These are phyloP conservation scores for Cyberlindnera mycetangii DNA, from an alignment of 805 yeast genomes.

Conservation along the genomic window DNA sequence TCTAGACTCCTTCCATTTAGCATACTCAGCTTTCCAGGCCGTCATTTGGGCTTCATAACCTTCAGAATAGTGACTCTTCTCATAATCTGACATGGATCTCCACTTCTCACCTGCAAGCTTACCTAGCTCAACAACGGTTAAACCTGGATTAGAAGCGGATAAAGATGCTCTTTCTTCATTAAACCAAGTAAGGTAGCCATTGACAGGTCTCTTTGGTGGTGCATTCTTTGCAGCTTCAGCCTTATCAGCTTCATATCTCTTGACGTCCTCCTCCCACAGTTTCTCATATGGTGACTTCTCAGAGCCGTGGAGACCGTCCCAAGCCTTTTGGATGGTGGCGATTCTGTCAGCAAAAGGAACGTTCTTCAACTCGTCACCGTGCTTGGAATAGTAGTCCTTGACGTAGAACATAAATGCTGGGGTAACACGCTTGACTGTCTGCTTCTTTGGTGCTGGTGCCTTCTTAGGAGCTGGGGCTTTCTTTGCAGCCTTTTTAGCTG, in stretches of 20 bases:
- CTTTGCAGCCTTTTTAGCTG: slow-evolving; percentile 10
- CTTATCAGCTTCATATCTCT: slow-evolving; percentile 17
- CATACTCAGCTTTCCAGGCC: slow-evolving; percentile 34
- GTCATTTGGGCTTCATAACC: slow-evolving; percentile 27
- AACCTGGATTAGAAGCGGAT: slow-evolving; percentile 17
- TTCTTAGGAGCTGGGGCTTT: slow-evolving; percentile 9
- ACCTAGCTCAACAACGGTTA: slow-evolving; percentile 30
- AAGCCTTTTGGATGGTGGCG: slow-evolving; percentile 7
- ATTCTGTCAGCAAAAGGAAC: slow-evolving; percentile 16
- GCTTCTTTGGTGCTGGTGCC: slow-evolving; percentile 9
- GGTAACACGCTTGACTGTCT: slow-evolving; percentile 11
- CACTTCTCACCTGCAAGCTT: slow-evolving; percentile 87
- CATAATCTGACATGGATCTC: slow-evolving; percentile 74
- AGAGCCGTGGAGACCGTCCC: slow-evolving; percentile 15
- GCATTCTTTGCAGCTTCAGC: slow-evolving; percentile 13
- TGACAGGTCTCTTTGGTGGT: slow-evolving; percentile 27
- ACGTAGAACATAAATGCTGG: slow-evolving; percentile 16
- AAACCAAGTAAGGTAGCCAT: slow-evolving; percentile 18
- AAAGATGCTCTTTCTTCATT: slow-evolving; percentile 13
- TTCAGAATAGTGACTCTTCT: slow-evolving; percentile 49
- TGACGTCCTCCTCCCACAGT: slow-evolving; percentile 15
- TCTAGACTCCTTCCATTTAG: slow-evolving; percentile 35
- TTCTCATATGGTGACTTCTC: slow-evolving; percentile 14
- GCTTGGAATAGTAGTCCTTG: slow-evolving; percentile 12
- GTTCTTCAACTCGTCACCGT: slow-evolving; percentile 14